These are phyloP conservation scores for Cryptococcus hybrid DNA, from an alignment of 1,284 basidiomycete genomes.

Conservation along the genomic window DNA sequence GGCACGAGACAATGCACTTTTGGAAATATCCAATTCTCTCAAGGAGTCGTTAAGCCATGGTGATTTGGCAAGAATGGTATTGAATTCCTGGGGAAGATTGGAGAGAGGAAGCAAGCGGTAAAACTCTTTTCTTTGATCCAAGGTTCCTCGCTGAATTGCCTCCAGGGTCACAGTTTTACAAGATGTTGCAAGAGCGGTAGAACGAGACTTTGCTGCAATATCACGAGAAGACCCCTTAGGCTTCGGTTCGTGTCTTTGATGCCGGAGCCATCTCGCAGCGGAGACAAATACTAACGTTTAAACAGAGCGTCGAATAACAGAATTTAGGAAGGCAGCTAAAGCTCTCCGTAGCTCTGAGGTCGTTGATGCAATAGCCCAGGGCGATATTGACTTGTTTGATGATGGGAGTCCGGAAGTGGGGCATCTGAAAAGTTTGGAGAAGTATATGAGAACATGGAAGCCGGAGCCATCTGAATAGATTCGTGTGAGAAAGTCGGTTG, in stretches of 20 bases:
- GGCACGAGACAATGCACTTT: slow-evolving; percentile 7
- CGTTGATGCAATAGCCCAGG: slow-evolving; percentile 8
- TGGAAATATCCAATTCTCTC: slow-evolving; percentile 8
- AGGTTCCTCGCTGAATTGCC: background rate
- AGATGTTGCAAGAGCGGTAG: slow-evolving; percentile 3
- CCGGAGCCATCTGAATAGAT: too few species aligned
- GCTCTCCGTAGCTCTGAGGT: slow-evolving; percentile 8
- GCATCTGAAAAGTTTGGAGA: slow-evolving; percentile 5
- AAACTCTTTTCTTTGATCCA: background rate
- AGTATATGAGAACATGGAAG: background rate
- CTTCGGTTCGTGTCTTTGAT: slow-evolving; percentile 5
- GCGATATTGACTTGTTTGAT: slow-evolving; percentile 9
- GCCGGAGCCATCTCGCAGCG: background rate
- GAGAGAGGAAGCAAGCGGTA: slow-evolving; percentile 9
- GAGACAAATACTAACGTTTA: background rate
- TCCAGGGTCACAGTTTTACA: slow-evolving; percentile 4
- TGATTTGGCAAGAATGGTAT: slow-evolving; percentile 9
- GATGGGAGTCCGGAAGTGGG: slow-evolving; percentile 6
- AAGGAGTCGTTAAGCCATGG: slow-evolving; percentile 10
- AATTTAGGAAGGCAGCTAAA: slow-evolving; percentile 12
- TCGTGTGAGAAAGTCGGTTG: too few species aligned
- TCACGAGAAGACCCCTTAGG: slow-evolving; percentile 10
- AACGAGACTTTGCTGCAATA: slow-evolving; percentile 12
- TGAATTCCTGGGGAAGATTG: slow-evolving; percentile 11
- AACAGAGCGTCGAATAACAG: slow-evolving; percentile 5